phyloP scores from a whole-genome alignment of 495 filamentous ascomycete genomes.

The Pseudoneurospora amorphoporcata region DNA sequence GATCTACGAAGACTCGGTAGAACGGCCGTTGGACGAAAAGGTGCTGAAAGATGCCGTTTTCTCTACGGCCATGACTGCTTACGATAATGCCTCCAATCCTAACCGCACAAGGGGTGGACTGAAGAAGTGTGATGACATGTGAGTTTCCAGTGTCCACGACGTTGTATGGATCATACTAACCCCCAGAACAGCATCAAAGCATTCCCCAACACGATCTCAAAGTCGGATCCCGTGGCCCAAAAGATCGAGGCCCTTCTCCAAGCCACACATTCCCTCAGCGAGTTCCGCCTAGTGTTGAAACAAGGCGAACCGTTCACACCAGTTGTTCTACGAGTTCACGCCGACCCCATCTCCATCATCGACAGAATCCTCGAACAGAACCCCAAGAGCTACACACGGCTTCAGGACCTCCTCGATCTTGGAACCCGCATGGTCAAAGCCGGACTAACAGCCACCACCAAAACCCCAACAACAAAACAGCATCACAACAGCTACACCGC shows the following conservation, averaged over 20 bases:
- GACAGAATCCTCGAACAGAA: slow-evolving; percentile 86
- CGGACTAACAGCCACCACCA: slow-evolving; percentile 39
- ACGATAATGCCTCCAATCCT: slow-evolving; percentile 85
- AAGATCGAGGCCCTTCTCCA: slow-evolving; percentile 59
- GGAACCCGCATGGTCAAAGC: slow-evolving; percentile 67
- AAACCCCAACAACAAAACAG: not conserved
- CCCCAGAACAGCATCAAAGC: slow-evolving; percentile 46
- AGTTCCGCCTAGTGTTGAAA: slow-evolving; percentile 80
- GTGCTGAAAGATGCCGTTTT: slow-evolving; percentile 57
- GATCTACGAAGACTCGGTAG: slow-evolving; percentile 52
- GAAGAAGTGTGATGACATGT: slow-evolving; percentile 78
- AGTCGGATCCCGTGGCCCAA: slow-evolving; percentile 40
- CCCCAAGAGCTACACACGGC: slow-evolving; percentile 67
- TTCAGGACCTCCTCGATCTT: slow-evolving; percentile 75
- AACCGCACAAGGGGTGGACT: slow-evolving; percentile 74
- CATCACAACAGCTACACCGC: not conserved
- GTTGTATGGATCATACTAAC: slow-evolving; percentile 3
- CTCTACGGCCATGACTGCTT: slow-evolving; percentile 57
- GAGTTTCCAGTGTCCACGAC: slow-evolving; percentile 21
- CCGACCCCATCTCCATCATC: slow-evolving; percentile 75
- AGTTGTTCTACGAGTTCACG: slow-evolving; percentile 75
- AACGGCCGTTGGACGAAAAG: slow-evolving; percentile 38
- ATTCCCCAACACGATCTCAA: slow-evolving; percentile 54
- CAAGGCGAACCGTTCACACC: slow-evolving; percentile 89
- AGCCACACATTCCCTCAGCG: slow-evolving; percentile 78